phyloP scores from a whole-genome alignment of 1,139 yeast species.

The Diutina ranongensis region DNA sequence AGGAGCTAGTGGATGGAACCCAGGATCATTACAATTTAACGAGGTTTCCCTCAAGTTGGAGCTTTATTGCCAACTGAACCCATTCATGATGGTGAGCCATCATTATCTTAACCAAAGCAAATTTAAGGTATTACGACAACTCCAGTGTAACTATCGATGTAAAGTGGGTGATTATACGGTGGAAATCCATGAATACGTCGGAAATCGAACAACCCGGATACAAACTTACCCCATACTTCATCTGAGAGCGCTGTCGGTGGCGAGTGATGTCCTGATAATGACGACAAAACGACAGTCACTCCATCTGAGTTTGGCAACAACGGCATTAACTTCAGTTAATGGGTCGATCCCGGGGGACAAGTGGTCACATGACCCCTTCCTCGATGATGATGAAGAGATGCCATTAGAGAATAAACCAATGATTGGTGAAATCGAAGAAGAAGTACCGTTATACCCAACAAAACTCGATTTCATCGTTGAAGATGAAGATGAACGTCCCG shows the following conservation, averaged over 20 bases:
- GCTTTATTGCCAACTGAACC: not conserved
- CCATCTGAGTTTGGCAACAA: not conserved
- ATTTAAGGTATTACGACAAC: not conserved
- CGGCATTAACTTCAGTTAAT: not conserved
- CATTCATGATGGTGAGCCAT: not conserved
- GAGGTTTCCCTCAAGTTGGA: not conserved
- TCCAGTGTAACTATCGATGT: not conserved
- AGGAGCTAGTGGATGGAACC: not conserved
- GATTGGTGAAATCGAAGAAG: not conserved
- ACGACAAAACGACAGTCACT: not conserved
- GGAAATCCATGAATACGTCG: not conserved
- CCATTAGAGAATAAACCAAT: not conserved
- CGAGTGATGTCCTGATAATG: not conserved
- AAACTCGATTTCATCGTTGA: not conserved
- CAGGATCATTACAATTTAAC: not conserved
- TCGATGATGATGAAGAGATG: not conserved
- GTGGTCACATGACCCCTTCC: not conserved
- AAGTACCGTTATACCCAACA: not conserved
- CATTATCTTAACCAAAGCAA: not conserved
- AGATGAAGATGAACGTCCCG: not conserved
- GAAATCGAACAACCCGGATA: not conserved
- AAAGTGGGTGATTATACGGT: not conserved
- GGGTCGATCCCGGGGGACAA: not conserved
- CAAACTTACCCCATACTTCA: not conserved
- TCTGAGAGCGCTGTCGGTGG: not conserved